Percentiles rank a stretch among this genome's conserved stretches.
phyloP scores from a whole-genome alignment of 2,329 filamentous ascomycete genomes.

The Pseudovirgaria hyperparasitica region DNA sequence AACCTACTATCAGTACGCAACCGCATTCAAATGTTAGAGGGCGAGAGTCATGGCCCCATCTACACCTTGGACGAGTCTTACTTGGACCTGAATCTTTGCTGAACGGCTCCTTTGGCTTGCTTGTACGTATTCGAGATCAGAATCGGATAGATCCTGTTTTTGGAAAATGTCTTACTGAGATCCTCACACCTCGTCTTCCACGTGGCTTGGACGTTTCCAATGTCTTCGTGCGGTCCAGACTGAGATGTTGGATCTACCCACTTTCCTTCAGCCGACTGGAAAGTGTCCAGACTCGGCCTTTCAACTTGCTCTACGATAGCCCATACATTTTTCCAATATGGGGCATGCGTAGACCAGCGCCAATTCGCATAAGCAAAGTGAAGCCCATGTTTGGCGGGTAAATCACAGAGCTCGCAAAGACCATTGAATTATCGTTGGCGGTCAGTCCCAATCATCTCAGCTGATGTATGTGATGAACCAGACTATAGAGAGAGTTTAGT shows the following conservation, averaged over 20 bases:
- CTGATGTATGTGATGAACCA: slow-evolving; percentile 50
- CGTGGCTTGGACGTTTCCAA: slow-evolving; percentile 34
- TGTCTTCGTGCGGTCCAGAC: slow-evolving; percentile 44
- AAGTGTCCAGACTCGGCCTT: slow-evolving; percentile 60
- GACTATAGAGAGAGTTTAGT: slow-evolving; percentile 25
- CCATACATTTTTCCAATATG: slow-evolving; percentile 58
- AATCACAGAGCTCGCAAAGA: slow-evolving; percentile 49
- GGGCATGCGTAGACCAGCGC: slow-evolving; percentile 64
- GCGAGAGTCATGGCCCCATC: slow-evolving; percentile 61
- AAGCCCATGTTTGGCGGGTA: slow-evolving; percentile 44
- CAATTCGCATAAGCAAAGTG: slow-evolving; percentile 68
- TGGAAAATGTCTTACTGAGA: slow-evolving; percentile 44
- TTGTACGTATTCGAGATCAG: slow-evolving; percentile 67
- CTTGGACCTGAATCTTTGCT: slow-evolving; percentile 33
- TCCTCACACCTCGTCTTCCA: slow-evolving; percentile 45
- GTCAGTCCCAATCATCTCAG: slow-evolving; percentile 37
- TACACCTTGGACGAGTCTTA: slow-evolving; percentile 46
- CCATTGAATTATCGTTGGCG: slow-evolving; percentile 44
- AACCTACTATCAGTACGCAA: slow-evolving; percentile 54
- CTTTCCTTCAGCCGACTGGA: slow-evolving; percentile 61
- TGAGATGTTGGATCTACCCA: slow-evolving; percentile 58
- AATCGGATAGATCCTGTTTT: slow-evolving; percentile 60
- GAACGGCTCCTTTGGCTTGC: slow-evolving; percentile 43
- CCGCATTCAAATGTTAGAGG: slow-evolving; percentile 59
- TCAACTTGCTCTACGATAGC: slow-evolving; percentile 51